Base-by-base conservation (phyloP, 495 filamentous ascomycete genomes). In the Penicillium alfredii region DNA sequence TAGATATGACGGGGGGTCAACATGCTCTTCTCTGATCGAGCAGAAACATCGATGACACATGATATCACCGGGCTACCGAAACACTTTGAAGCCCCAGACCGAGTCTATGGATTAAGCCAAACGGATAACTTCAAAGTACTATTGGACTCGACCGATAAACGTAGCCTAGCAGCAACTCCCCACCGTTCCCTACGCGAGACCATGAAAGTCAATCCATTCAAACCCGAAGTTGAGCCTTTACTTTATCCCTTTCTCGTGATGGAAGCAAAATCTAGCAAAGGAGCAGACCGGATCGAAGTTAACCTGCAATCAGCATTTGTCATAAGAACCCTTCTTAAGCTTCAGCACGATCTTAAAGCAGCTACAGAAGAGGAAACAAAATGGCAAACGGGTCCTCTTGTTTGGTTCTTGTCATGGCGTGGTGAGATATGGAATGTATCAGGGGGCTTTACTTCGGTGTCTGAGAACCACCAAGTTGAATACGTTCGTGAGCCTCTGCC, bases 281-380 rank as follows among this genome's bases (percentile, higher is more conserved):
- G 17, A n/a, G n/a, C n/a, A n/a, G n/a, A n/a, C n/a, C n/a, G n/a
- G n/a, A n/a, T n/a, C n/a, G 30, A 48, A 11, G 35, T 45, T 19
- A 16, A 51, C 15, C 15, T 38, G 18, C 54, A 55, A 23, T 49
- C 40, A 14, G 51, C 47, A 17, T 55, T 57, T 30, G 36, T 36
- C n/a, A 49, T 51, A 12, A 37, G 43, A 31, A n/a, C n/a, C n/a
- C n/a, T n/a, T n/a, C n/a, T n/a, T n/a, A n/a, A n/a, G n/a, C n/a
- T n/a, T n/a, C n/a, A n/a, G n/a, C n/a, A n/a, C n/a, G n/a, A n/a
- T n/a, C n/a, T n/a, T n/a, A 23, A 14, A 9, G n/a, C 40, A 25
- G 24, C 10, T 40, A 10, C 50, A 38, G 33, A 16, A 10, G 18
- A 30, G 17, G 18, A 32, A 15, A 6, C 3, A 1, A 16, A 32